Conservation (phyloP, 495 filamentous ascomycete species). For the Penicillium fimorum region DNA sequence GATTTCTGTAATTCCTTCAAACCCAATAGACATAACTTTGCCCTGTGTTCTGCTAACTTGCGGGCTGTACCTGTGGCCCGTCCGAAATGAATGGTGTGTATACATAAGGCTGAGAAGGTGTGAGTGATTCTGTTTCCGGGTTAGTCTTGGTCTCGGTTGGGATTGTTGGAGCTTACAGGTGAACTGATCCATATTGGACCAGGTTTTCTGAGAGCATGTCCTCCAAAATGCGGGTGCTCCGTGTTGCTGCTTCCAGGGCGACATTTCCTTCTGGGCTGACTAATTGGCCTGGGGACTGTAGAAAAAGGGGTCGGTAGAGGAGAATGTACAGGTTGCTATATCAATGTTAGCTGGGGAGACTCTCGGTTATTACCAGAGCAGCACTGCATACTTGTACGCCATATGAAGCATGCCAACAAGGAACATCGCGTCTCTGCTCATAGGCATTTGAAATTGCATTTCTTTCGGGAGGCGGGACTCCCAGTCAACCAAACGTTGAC, state of each 20-base stretch:
- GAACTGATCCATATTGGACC: slow-evolving; percentile 45
- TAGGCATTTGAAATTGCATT: slow-evolving; percentile 30
- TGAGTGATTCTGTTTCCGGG: slow-evolving; percentile 39
- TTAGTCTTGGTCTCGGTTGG: neutral
- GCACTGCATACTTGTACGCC: slow-evolving; percentile 38
- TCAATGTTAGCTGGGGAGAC: neutral
- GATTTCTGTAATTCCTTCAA: slow-evolving; percentile 48
- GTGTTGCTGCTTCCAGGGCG: slow-evolving; percentile 44
- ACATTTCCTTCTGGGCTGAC: slow-evolving; percentile 30
- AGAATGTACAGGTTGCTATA: slow-evolving; percentile 41
- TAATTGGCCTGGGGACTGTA: slow-evolving; percentile 28
- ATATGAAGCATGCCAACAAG: slow-evolving; percentile 46
- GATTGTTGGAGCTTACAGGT: slow-evolving; percentile 31
- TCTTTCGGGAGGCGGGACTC: slow-evolving; percentile 34
- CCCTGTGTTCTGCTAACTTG: slow-evolving; percentile 47
- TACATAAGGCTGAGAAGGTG: slow-evolving; percentile 47
- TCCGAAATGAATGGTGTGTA: slow-evolving; percentile 46
- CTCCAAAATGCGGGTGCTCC: slow-evolving; percentile 44
- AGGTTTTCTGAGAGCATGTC: slow-evolving; percentile 48
- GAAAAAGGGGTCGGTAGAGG: slow-evolving; percentile 38
- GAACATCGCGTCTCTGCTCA: slow-evolving; percentile 31
- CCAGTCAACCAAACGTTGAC: slow-evolving; percentile 36
- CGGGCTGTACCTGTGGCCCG: slow-evolving; percentile 37
- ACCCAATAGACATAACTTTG: slow-evolving; percentile 45
- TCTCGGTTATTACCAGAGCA: no score